Evolutionary conservation across 2,329 filamentous ascomycete genomes (phyloP), one percentile per base, ranked within the genome.

Genomic region (Calonectria honghensis): DNA sequence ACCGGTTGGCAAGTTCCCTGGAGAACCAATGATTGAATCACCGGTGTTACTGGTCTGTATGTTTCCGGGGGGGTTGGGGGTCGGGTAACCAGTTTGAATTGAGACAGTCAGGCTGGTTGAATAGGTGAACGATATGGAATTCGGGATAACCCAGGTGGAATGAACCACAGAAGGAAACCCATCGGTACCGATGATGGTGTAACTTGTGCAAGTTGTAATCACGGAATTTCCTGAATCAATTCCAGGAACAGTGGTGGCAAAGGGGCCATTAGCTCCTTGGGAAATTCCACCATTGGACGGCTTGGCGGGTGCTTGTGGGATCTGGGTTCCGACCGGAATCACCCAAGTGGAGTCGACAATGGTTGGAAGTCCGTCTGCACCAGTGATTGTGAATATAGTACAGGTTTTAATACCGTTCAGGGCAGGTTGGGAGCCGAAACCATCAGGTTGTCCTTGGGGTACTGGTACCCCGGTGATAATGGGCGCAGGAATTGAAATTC

Each of bases 301-400:
- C 16, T 77, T 75, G 11, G 70, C 73, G 54, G 78, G 78, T 13
- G 59, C 72, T 6, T 72, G 73, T 32, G 70, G 63, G 14, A 61
- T 65, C 32, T 78, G 74, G 14, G 74, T 77, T 41, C 59, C 72
- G 11, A 61, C 37, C 63, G 82, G 78, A 18, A 82, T 73, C 27
- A 85, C 77, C 79, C 83, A 81, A 20, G 81, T 83, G 11, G 84
- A 85, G 50, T 85, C 82, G 27, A 85, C 73, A 14, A 84, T 78
- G 13, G 84, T 85, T 14, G 83, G 81, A 48, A 79, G 73, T 7
- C 83, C 84, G 73, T 85, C 78, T n/a, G 81, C 48, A 4, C 84
- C 84, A 50, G 81, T 77, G 54, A 84, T 75, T 18, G 83, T 85
- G 57, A 83, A 75, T 27, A 77, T 81, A 13, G 79, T 77, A 29